Conservation (phyloP, 495 filamentous ascomycete species). For the Xylaria castorea region DNA sequence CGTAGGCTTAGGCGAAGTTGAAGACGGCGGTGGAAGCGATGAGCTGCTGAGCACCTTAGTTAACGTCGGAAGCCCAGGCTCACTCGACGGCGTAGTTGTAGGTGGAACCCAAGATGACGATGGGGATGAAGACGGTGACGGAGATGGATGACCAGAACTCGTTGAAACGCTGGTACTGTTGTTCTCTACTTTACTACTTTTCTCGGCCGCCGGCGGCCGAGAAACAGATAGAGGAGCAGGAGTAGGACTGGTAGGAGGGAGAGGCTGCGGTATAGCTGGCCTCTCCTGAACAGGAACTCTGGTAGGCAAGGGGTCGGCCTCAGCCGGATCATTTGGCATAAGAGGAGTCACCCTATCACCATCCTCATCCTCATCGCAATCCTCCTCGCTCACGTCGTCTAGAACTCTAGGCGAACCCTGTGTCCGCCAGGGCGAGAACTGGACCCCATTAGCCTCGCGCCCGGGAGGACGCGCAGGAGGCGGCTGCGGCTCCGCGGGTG, state of each 20-base stretch:
- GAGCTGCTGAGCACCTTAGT: not conserved
- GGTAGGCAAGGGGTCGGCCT: not conserved
- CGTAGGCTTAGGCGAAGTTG: not conserved
- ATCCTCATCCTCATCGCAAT: not conserved
- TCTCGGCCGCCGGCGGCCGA: not conserved
- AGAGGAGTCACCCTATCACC: not conserved
- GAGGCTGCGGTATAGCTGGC: not conserved
- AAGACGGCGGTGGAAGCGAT: not conserved
- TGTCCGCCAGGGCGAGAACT: not conserved
- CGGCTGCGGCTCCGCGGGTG: not conserved
- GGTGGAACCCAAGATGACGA: not conserved
- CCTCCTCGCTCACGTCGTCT: not conserved
- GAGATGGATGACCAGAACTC: not conserved
- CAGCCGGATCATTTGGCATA: not conserved
- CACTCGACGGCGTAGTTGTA: not conserved
- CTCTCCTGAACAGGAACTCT: constrained; percentile 2
- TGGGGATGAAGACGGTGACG: not conserved
- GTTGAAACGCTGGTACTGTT: not conserved
- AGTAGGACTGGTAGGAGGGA: too few species aligned
- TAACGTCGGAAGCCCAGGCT: not conserved
- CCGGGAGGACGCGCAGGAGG: not conserved
- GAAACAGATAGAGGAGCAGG: not conserved
- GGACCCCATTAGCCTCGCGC: not conserved
- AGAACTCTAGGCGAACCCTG: not conserved
- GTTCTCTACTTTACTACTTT: not conserved